Evolutionary conservation across 176 grass and related monocot genomes (phyloP), one percentile per base, ranked within the genome.

Genomic region (Luzula sylvatica): DNA sequence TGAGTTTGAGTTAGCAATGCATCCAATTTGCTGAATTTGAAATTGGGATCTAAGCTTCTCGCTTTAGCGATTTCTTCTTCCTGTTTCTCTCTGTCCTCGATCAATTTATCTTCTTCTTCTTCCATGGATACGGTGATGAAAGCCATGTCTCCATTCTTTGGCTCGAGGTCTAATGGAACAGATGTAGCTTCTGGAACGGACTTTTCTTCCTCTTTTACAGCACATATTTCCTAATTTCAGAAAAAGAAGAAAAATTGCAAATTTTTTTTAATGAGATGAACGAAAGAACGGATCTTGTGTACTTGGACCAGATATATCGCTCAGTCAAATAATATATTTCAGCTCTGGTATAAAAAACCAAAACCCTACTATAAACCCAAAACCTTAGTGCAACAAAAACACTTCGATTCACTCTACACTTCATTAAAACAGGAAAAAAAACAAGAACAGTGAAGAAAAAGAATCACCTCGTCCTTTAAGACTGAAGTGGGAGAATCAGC

Each of bases 401-500:
- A 38, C 49, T 46, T 62, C 24, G 27, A 27, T 17, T 45, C 42
- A 4, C 11, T 8, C 49, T 5, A n/a, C 2, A 23, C 38, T 26
- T 1, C 8, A 68, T 53, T 24, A 40, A 44, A 26, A 28, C 18
- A n/a, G n/a, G n/a, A n/a, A n/a, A n/a, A n/a, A n/a, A n/a, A n/a
- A n/a, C n/a, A n/a, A n/a, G 20, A 12, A 53, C 19, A 15, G 32
- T 6, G 20, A 20, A 11, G 13, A 24, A 12, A 24, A 39, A 9
- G 22, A 57, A 67, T 27, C 53, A 98, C 92, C 85, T 98, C 81
- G 7, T 98, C 85, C 68, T 65, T 78, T 30, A 98, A 71, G 20
- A 98, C 92, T 50, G 85, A 98, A n/a, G 57, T 90, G 0, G 92
- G 92, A 35, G 92, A 98, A 79, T 83, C 92, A 4, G 72, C 68